phyloP scores from a whole-genome alignment of 331 rosid genomes.

The Telfairia occidentalis region DNA sequence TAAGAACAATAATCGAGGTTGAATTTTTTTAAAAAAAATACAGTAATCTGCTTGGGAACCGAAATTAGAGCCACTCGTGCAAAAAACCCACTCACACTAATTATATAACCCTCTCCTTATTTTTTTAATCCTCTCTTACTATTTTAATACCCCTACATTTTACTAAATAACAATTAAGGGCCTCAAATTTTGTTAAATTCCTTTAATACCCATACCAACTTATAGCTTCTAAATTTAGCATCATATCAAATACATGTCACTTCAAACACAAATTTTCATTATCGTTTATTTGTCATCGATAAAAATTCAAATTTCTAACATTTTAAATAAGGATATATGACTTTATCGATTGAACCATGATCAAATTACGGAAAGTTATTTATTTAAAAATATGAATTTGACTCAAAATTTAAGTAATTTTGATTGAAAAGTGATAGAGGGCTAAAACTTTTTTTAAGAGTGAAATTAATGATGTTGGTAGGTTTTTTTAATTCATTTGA shows the following conservation, averaged over 20 bases:
- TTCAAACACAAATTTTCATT: neutral
- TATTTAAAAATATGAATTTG: too few relatives aligned
- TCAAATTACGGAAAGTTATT: too few relatives aligned
- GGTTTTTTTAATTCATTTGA: neutral
- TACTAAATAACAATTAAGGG: neutral
- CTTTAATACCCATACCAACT: neutral
- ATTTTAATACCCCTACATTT: neutral
- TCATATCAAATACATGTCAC: neutral
- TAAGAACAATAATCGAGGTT: constrained; percentile 12
- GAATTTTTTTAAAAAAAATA: constrained; percentile 4
- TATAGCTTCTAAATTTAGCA: neutral
- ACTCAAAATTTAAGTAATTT: too few relatives aligned
- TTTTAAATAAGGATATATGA: too few relatives aligned
- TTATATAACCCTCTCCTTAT: neutral
- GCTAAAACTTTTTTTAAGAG: neutral
- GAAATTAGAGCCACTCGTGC: constrained; percentile 50
- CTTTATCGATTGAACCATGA: too few relatives aligned
- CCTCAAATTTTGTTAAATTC: neutral
- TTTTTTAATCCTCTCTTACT: neutral
- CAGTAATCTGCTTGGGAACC: constrained; percentile 29
- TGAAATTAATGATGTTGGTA: neutral
- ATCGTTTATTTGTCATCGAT: neutral
- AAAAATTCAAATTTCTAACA: too few relatives aligned
- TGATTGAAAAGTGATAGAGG: neutral
- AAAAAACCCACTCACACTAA: constrained; percentile 42